Percentiles rank a stretch among this genome's conserved stretches.
Conservation (phyloP, 2,329 filamentous ascomycete species). For the Thelonectria discophora region DNA sequence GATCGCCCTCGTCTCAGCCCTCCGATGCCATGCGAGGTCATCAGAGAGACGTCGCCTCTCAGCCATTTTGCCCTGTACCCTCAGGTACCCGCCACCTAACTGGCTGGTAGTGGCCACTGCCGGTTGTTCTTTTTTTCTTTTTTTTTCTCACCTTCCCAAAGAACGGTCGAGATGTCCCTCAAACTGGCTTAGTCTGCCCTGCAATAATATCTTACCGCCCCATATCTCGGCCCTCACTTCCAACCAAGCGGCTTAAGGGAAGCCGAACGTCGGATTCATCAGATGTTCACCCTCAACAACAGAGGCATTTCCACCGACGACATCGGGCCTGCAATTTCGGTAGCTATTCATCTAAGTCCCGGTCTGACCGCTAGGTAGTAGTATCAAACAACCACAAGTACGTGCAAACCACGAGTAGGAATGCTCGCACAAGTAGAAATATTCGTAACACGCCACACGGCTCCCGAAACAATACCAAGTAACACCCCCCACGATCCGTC, state of each 20-base stretch:
- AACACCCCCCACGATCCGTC: constrained; percentile 10
- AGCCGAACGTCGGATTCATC: background rate
- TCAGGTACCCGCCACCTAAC: constrained; percentile 15
- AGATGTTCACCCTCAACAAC: background rate
- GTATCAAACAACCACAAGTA: background rate
- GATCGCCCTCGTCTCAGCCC: constrained; percentile 38
- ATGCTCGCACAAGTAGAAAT: background rate
- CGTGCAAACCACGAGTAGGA: background rate
- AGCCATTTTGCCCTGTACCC: constrained; percentile 14
- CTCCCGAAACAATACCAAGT: constrained; percentile 7
- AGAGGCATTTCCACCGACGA: background rate
- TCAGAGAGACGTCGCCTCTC: constrained; percentile 18
- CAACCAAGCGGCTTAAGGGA: background rate
- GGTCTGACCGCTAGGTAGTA: background rate
- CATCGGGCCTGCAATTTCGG: background rate
- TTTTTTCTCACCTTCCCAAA: background rate
- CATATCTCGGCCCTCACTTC: background rate
- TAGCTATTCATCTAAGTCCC: background rate
- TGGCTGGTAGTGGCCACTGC: background rate
- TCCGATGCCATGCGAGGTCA: constrained; percentile 36
- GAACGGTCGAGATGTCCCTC: background rate
- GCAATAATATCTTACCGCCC: background rate
- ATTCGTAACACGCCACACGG: background rate
- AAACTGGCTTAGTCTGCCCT: background rate
- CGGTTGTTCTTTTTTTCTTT: background rate